phyloP scores from a whole-genome alignment of 495 filamentous ascomycete genomes.

The Alectoria sarmentosa region DNA sequence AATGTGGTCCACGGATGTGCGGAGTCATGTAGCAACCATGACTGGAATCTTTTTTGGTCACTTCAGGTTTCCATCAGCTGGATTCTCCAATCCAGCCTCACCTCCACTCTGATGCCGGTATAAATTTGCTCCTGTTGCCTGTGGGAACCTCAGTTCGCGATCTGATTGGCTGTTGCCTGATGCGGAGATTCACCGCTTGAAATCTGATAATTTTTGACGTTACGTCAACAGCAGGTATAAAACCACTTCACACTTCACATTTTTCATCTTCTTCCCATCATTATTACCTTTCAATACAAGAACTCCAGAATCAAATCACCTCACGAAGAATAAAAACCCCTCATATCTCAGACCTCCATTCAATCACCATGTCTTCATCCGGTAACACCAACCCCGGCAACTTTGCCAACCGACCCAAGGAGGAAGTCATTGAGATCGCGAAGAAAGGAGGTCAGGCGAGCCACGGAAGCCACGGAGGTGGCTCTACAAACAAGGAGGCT shows the following conservation, averaged over 20 bases:
- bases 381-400: conserved; percentile 54
- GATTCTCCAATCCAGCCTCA: not conserved
- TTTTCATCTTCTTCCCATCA: not conserved
- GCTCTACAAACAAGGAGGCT: too few relatives aligned
- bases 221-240: not conserved
- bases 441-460: too few relatives aligned
- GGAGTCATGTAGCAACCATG: not conserved
- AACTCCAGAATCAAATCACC: not conserved
- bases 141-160: not conserved
- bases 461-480: too few relatives aligned
- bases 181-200: not conserved
- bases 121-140: not conserved
- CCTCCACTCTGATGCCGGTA: not conserved
- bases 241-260: not conserved
- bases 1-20: not conserved
- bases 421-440: too few relatives aligned
- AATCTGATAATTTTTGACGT: not conserved
- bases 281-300: too few relatives aligned
- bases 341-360: too few relatives aligned
- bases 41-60: not conserved
- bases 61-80: not conserved
- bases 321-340: too few relatives aligned
- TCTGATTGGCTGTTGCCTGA: not conserved
- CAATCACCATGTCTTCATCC: conserved; percentile 1
- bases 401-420: too few relatives aligned